Conservation (phyloP, 139 green algal species). For the Chlamydomonas applanata region DNA sequence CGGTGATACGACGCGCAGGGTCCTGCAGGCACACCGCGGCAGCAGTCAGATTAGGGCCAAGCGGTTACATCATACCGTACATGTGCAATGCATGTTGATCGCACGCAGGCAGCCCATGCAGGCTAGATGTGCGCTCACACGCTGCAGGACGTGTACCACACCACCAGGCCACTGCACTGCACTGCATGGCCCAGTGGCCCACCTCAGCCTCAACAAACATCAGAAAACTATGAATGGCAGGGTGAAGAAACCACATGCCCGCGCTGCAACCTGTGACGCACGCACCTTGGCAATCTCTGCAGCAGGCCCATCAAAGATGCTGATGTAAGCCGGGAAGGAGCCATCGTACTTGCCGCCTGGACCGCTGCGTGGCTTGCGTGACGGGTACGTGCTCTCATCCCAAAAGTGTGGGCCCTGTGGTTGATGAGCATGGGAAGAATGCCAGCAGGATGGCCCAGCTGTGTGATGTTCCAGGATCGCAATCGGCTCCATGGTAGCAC, state of each 20-base stretch:
- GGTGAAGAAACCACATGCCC: neutral
- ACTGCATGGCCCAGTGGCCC: too few relatives aligned
- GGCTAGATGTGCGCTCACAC: neutral
- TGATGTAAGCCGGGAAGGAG: slow-evolving; percentile 41
- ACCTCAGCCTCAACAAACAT: too few relatives aligned
- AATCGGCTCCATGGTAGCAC: too few relatives aligned
- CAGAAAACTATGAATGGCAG: too few relatives aligned
- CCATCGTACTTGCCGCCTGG: slow-evolving; percentile 31
- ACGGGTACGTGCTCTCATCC: slow-evolving; percentile 50
- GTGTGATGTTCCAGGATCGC: too few relatives aligned
- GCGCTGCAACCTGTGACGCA: neutral
- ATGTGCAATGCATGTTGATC: neutral
- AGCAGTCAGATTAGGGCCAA: too few relatives aligned
- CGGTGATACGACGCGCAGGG: slow-evolving; percentile 29
- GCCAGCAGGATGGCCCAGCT: too few relatives aligned
- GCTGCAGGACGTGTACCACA: too few relatives aligned
- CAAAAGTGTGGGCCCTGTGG: slow-evolving; percentile 59
- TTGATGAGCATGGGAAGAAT: too few relatives aligned
- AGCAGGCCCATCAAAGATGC: slow-evolving; percentile 38
- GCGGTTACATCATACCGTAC: too few relatives aligned
- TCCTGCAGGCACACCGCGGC: too few relatives aligned
- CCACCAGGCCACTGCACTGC: too few relatives aligned
- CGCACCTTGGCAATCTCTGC: neutral
- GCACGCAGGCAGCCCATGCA: neutral
- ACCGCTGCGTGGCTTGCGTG: neutral